Base-by-base conservation (phyloP, 805 yeast genomes). In the Cyberlindnera amylophila region DNA sequence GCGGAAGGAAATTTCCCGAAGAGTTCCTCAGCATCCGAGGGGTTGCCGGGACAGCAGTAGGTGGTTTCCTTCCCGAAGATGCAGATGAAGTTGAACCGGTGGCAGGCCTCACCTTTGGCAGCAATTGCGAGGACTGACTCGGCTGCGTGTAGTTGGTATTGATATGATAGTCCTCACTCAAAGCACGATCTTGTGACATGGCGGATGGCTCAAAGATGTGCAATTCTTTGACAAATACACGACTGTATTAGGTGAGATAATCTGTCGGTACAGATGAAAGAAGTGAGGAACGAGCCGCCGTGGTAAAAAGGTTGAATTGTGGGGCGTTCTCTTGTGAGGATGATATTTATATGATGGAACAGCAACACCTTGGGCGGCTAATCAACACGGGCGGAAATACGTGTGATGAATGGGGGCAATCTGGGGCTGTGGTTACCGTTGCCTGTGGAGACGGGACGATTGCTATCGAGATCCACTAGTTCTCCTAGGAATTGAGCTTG, bases 21-120 rank as follows among this genome's bases (percentile, higher is more conserved):
- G 75, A 74, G 53, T 76, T 77, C 51, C 84, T 69, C 36, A 81
- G 62, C 86, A 81, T 81, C 51, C 86, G 64, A 8, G 86, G 85
- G 2, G 87, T 81, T 2, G 86, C 86, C 2, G 84, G 85, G 4
- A 71, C 74, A 9, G 57, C 57, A 4, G 53, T 30, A 4, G 55
- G 54, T 2, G 50, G 54, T 16, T 40, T 45, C 16, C 49, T 44
- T 8, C 35, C 40, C 2, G 53, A 32, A 2, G 52, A 46, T 14
- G 42, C 30, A 4, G 45, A 37, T 1, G 42, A 31, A 17, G 38
- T 34, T 6, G 41, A 40, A 2, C 37, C 32, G 0, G 43, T 35
- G 10, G 41, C 13, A 2, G 58, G 42, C 51, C 62, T 53, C 38
- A 55, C 58, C 28, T 47, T 55, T 4, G 62, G 62, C 36, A 54